Conservation (phyloP, 257 asterid genomes). For the Forsythia suspensa region DNA sequence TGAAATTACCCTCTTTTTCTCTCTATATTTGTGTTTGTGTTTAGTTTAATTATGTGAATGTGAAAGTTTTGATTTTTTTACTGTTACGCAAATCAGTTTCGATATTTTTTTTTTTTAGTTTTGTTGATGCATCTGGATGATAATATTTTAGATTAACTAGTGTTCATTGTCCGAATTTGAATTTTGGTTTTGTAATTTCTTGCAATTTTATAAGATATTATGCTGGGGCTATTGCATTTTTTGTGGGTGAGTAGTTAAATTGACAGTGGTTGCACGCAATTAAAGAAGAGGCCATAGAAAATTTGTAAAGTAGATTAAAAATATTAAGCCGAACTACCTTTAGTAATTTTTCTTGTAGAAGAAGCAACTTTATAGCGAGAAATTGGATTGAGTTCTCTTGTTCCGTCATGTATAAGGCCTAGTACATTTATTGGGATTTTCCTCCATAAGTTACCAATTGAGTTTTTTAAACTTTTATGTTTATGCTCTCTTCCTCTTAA, state of each 20-base stretch:
- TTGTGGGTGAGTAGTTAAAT: background rate
- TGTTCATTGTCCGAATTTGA: background rate
- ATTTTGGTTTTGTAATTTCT: background rate
- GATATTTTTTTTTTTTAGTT: background rate
- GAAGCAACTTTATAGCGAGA: background rate
- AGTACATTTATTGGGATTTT: background rate
- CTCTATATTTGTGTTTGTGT: background rate
- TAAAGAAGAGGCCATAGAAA: too few relatives aligned
- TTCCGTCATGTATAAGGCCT: background rate
- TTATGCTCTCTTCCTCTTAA: background rate
- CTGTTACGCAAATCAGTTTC: background rate
- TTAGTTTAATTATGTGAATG: background rate
- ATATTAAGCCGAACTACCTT: background rate
- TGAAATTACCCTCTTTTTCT: background rate
- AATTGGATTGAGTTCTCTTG: background rate
- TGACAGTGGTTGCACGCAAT: background rate
- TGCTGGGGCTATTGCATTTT: background rate
- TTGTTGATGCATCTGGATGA: constrained; percentile 13
- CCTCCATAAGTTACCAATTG: background rate
- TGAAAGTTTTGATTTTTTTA: background rate
- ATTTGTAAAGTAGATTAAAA: background rate
- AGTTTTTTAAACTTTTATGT: background rate
- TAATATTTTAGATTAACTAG: background rate
- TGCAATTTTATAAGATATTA: background rate
- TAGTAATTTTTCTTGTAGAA: background rate